Evolutionary conservation across 169 alveolate species (phyloP).

Genomic region (Blepharisma undulans): DNA sequence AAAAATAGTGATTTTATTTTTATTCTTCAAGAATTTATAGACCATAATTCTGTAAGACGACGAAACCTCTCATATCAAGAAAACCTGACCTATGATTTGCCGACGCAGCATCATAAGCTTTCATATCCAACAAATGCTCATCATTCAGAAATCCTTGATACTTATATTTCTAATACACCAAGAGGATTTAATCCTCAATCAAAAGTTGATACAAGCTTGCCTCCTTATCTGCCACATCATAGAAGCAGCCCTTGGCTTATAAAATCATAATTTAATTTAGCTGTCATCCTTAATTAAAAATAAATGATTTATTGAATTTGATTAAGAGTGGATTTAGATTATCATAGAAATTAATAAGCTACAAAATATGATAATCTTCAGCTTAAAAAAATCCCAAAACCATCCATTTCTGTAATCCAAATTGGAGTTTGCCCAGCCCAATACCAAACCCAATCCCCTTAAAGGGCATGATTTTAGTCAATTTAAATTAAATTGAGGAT

Average conservation of each 20-base stretch:
- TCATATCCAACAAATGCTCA: neutral
- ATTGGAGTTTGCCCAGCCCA: neutral
- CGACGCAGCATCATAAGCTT: neutral
- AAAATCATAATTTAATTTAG: neutral
- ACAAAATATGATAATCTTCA: no score
- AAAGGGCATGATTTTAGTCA: neutral
- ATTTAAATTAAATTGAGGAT: no score
- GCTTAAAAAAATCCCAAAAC: neutral
- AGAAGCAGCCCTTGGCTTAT: neutral
- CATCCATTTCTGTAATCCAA: neutral
- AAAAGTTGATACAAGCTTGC: neutral
- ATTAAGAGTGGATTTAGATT: neutral
- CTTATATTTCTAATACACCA: neutral
- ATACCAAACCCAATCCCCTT: neutral
- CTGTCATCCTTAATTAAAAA: neutral
- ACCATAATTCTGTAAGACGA: neutral
- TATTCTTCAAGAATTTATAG: neutral
- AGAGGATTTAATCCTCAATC: neutral
- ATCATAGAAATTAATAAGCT: neutral
- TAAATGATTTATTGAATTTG: neutral
- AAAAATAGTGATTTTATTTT: neutral
- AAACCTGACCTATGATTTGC: neutral
- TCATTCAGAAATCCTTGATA: neutral
- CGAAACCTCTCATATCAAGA: neutral
- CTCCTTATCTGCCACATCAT: neutral